Conservation (phyloP, 1,284 basidiomycete species). For the Cryptococcus sp. region DNA sequence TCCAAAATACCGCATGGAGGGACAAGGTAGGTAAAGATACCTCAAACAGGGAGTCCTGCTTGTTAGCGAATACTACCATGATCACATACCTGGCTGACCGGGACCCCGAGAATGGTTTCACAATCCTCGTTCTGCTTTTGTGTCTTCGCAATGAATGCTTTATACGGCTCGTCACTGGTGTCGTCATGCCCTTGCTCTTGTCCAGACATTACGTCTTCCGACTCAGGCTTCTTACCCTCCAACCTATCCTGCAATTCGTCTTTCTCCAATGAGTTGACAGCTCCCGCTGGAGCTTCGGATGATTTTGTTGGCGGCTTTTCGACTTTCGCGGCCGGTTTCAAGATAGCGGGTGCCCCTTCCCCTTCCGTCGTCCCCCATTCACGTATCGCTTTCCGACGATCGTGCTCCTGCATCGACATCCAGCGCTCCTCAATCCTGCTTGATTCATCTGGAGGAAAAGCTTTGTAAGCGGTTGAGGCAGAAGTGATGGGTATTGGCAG, state of each 20-base stretch:
- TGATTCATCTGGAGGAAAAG: conserved; percentile 50
- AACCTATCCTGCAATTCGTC: conserved; percentile 2
- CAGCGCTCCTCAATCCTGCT: conserved; percentile 49
- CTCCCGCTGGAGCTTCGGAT: neutral
- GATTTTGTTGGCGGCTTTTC: conserved; percentile 4
- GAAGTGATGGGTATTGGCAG: conserved; percentile 40
- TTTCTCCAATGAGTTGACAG: neutral
- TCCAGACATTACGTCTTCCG: conserved; percentile 14
- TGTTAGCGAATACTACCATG: neutral
- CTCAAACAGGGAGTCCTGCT: conserved; percentile 49
- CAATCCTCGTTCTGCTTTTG: conserved; percentile 32
- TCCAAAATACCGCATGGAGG: conserved; percentile 55
- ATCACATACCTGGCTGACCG: conserved; percentile 42
- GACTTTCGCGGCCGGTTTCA: conserved; percentile 4
- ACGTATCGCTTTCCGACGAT: conserved; percentile 3
- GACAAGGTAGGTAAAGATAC: conserved; percentile 40
- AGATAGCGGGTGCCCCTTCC: conserved; percentile 6
- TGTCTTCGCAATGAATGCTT: conserved; percentile 25
- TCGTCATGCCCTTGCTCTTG: conserved; percentile 19
- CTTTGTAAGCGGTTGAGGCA: conserved; percentile 52
- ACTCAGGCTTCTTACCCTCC: conserved; percentile 4
- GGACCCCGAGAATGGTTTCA: conserved; percentile 41
- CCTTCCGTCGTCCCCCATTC: conserved; percentile 20
- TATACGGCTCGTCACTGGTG: conserved; percentile 24
- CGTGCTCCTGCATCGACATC: conserved; percentile 37